phyloP scores from a whole-genome alignment of 176 grass and related monocot genomes.

The Luzula sylvatica region DNA sequence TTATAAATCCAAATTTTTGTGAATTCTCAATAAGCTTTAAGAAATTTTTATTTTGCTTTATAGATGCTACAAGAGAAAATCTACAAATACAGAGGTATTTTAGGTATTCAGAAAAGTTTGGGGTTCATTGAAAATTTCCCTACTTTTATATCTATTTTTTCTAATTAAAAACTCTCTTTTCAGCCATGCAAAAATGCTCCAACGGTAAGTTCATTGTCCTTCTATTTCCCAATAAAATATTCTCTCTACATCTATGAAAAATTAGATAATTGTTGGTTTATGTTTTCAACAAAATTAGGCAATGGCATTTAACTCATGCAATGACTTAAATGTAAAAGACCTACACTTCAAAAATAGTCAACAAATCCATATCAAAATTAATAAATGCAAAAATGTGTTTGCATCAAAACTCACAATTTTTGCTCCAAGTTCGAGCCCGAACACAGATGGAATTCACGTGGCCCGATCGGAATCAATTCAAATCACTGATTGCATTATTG shows the following conservation, averaged over 20 bases:
- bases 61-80: no score
- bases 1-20: no score
- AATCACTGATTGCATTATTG: slow-evolving; percentile 23
- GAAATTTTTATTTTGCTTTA: no score
- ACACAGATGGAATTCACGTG: slow-evolving; percentile 38
- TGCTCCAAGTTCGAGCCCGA: slow-evolving; percentile 10
- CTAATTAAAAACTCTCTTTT: background rate
- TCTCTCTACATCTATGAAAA: background rate
- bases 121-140: no score
- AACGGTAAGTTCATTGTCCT: slow-evolving; percentile 19
- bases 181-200: slow-evolving; percentile 47
- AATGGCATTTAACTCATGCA: slow-evolving; percentile 20
- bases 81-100: no score
- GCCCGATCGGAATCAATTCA: slow-evolving; percentile 12
- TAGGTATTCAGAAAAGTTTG: no score
- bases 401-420: slow-evolving; percentile 10
- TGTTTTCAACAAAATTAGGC: background rate
- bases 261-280: no score
- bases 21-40: no score
- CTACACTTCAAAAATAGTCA: slow-evolving; percentile 26
- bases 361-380: slow-evolving; percentile 34
- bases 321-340: background rate
- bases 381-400: slow-evolving; percentile 15
- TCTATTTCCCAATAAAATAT: background rate
- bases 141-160: no score